A percentile compares a stretch with the other conserved stretches of the same genome.
phyloP scores from a whole-genome alignment of 1,139 yeast species.

The Blastobotrys serpentis region DNA sequence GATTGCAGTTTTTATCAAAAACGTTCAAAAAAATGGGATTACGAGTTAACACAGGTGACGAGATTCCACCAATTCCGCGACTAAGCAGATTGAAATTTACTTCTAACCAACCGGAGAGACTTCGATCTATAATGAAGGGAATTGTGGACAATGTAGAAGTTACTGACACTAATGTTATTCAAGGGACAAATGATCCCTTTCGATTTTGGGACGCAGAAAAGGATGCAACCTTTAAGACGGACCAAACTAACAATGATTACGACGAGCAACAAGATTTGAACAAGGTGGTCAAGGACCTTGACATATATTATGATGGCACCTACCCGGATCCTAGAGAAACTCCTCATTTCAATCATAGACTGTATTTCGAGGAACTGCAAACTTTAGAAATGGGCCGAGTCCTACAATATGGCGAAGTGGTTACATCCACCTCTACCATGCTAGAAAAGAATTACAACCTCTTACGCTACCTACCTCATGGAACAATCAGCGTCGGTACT shows the following conservation, averaged over 20 bases:
- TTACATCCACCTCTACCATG: constrained; percentile 81
- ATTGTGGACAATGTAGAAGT: constrained; percentile 46
- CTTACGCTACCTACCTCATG: constrained; percentile 63
- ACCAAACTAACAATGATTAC: constrained; percentile 29
- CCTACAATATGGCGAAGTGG: constrained; percentile 79
- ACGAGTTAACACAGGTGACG: constrained; percentile 53
- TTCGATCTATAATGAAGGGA: constrained; percentile 34
- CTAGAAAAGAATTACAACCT: constrained; percentile 69
- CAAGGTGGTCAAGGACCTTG: constrained; percentile 53
- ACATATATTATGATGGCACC: constrained; percentile 47
- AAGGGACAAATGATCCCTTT: constrained; percentile 53
- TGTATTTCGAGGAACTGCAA: constrained; percentile 53
- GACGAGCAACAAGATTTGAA: constrained; percentile 50
- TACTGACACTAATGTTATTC: constrained; percentile 44
- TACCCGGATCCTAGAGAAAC: constrained; percentile 46
- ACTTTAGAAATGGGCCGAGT: constrained; percentile 34
- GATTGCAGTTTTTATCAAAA: constrained; percentile 57
- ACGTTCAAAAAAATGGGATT: constrained; percentile 63
- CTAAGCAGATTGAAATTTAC: constrained; percentile 42
- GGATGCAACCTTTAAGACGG: constrained; percentile 9
- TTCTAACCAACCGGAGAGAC: constrained; percentile 34
- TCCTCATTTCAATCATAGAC: constrained; percentile 66
- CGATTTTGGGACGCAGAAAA: constrained; percentile 21
- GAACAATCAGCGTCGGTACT: constrained; percentile 70
- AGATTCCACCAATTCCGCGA: constrained; percentile 55